Evolutionary conservation across 208 protist species (phyloP), one percentile per base, ranked within the genome.

Genomic region (Trypanosoma caninum): DNA sequence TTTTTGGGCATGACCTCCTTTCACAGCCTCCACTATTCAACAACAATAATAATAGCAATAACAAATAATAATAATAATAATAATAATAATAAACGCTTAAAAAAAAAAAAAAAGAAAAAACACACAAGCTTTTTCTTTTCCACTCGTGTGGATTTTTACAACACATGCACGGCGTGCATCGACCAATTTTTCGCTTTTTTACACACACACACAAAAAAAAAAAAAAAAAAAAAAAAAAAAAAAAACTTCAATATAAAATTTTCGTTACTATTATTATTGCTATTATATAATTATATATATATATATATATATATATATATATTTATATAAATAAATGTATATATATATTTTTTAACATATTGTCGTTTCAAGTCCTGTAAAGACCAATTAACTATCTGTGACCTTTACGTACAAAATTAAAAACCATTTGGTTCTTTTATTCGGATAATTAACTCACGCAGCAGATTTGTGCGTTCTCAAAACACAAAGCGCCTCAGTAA

Each of bases 401-500:
- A n/a, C n/a, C n/a, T n/a, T n/a, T n/a, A n/a, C n/a, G n/a, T n/a
- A n/a, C n/a, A n/a, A n/a, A n/a, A n/a, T n/a, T n/a, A n/a, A n/a
- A n/a, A n/a, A n/a, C n/a, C n/a, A 30, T 55, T 55, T 55, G 3
- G 22, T 42, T 40, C 18, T 31, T 28, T 38, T 38, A 42, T 2
- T 5, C 8, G 20, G 27, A 10, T 52, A 10, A 41, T 51, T 52
- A 0, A 40, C 18, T 64, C 55, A 72, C 13, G 68, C 38, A 34
- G 58, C 47, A 3, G 45, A 40, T 13, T 37, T 71, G 56, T 91
- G 80, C 2, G 72, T 72, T 73, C 89, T 82, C 34, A 90, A 73
- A 20, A 92, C 84, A 58, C 79, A 85, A 3, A 87, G 72, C 10
- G 84, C 88, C 78, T 94, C 88, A 10, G 72, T 85, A 40, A 92